These are phyloP conservation scores for Colletotrichum sp. DNA, from an alignment of 2,329 filamentous ascomycete species.

Conservation along the genomic window DNA sequence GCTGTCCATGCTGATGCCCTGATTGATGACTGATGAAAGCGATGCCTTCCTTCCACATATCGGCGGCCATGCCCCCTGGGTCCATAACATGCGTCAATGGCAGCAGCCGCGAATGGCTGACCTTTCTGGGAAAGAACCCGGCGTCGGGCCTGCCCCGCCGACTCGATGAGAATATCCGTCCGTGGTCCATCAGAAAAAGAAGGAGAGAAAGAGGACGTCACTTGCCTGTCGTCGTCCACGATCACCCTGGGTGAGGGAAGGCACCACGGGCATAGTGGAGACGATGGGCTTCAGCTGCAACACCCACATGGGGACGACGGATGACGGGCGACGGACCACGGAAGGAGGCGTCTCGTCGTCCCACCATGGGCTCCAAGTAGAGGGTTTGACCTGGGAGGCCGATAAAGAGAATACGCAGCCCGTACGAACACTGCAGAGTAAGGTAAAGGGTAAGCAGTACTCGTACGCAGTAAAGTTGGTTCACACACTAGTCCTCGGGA, in stretches of 20 bases:
- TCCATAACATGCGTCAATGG: background rate
- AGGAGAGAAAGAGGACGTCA: background rate
- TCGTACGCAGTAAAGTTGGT: background rate
- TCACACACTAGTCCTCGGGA: background rate
- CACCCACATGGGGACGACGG: background rate
- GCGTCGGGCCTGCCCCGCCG: background rate
- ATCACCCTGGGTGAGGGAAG: background rate
- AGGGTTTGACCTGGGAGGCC: background rate
- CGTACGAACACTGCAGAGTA: background rate
- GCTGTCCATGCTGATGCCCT: background rate
- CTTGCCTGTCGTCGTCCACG: background rate
- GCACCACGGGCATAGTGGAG: background rate
- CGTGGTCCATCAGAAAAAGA: background rate
- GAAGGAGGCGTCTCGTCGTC: conserved; percentile 15
- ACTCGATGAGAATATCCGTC: background rate
- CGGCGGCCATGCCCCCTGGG: background rate
- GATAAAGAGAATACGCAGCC: background rate
- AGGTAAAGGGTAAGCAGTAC: background rate
- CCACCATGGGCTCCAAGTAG: background rate
- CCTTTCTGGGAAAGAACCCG: background rate
- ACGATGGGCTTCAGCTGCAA: background rate
- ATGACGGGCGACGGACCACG: conserved; percentile 1
- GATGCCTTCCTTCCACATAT: background rate
- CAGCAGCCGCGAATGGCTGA: background rate
- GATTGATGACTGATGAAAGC: background rate